Evolutionary conservation across 441 rosid genomes (phyloP), one percentile per base, ranked within the genome.

Genomic region (Lepidium campestre): DNA sequence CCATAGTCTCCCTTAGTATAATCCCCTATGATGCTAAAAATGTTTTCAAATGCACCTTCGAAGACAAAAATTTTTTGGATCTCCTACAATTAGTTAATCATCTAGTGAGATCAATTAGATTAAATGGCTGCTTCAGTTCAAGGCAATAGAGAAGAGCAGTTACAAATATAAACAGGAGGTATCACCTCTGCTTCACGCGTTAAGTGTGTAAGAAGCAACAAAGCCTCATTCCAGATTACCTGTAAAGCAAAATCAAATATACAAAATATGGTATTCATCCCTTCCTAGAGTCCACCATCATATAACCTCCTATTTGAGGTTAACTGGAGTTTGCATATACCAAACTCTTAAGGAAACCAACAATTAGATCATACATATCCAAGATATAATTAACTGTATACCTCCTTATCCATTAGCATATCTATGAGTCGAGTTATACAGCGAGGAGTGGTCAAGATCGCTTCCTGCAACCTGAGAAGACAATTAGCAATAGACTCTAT

Each of bases 401-500:
- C 99, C 99, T 94, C 99, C 59, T 97, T 93, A 78, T 91, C 99
- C 96, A 91, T 88, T 69, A 94, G 92, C 99, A 94, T 91, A 77
- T 94, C 99, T 97, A 94, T 91, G 41, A 94, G 92, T 63, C 92
- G 83, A 57, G 99, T 94, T 79, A 94, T 89, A 60, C 99, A 97
- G 41, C 96, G 99, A 64, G 99, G 99, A 79, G 88, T 89, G 56
- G 88, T 85, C 76, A 94, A 80, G 84, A 94, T 94, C 73, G 97
- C 97, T 83, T 94, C 99, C 91, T 94, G 97, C 77, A 94, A 87
- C 85, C 99, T 94, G 88, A 84, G 82, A 37, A 79, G 73, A 77
- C 66, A 81, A 79, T 80, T 80, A 77, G 78, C 9, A 76, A 64
- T 57, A 68, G 62, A 37, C 45, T 81, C 52, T 72, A 55, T 22